Base-by-base conservation (phyloP, 2,329 filamentous ascomycete genomes). In the Penicillium olsonii region DNA sequence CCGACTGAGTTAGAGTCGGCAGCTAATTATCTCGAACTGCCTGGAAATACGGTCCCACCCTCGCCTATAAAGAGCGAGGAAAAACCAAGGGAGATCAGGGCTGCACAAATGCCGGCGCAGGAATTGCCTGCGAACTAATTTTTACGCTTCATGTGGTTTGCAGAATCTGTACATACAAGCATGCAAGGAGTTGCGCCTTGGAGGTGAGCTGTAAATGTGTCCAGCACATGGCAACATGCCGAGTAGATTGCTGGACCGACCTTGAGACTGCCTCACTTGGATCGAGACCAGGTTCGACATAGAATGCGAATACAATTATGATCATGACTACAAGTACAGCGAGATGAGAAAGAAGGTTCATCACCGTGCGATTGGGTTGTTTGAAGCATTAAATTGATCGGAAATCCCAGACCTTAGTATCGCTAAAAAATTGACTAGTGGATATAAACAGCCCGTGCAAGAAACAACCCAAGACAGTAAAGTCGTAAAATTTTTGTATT, bases 301-400 rank as follows among this genome's bases (percentile, higher is more conserved):
- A 8, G 10, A 26, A 10, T 17, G 18, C n/a, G 22, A 18, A 15
- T 14, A 2, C 9, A 7, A 10, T 20, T n/a, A 4, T 7, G 15
- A 10, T 14, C 5, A 38, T 6, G 10, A 33, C 11, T 49, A 26
- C 46, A 2, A 14, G 6, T 45, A 49, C 46, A n/a, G 33, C 2
- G 9, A 12, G 37, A 45, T n/a, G n/a, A n/a, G n/a, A n/a, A n/a
- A n/a, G 43, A 7, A 45, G 42, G 27, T 9, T 34, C 5, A 46
- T 37, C 42, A 44, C 45, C 53, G 61, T 42, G 45, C 42, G 42
- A 53, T 64, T 63, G 56, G 67, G 62, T 66, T 67, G 66, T 61
- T 57, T 62, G 61, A 70, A 67, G 63, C 64, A 65, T 68, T 66
- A 48, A 61, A 63, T 68, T 63, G 29, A 61, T 57, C 59, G 65